A percentile compares a stretch with the other conserved stretches of the same genome.
Evolutionary conservation across 106 monocot species (phyloP).

Genomic region (Vanilla planifolia): DNA sequence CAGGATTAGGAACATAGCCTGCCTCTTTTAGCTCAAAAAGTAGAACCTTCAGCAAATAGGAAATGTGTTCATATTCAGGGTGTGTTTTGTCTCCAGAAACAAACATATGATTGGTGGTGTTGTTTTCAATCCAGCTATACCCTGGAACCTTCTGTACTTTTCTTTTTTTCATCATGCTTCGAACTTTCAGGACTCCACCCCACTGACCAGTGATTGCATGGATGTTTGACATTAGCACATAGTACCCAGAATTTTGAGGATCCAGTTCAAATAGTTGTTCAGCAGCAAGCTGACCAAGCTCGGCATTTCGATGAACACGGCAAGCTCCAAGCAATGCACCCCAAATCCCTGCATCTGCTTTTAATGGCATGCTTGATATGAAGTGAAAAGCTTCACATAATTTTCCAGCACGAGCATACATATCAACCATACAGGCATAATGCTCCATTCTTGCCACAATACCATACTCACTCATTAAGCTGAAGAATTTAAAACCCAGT

Average conservation of each 20-base stretch:
- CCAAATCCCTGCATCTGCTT: conserved; percentile 86
- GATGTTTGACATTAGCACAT: conserved; percentile 81
- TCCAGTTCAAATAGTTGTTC: conserved; percentile 68
- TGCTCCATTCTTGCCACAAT: conserved; percentile 69
- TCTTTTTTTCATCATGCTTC: conserved; percentile 81
- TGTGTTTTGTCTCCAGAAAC: conserved; percentile 50
- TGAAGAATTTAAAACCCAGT: conserved; percentile 50
- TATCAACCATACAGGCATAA: conserved; percentile 87
- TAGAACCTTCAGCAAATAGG: conserved; percentile 42
- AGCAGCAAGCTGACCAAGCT: conserved; percentile 76
- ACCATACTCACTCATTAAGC: conserved; percentile 41
- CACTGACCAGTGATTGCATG: conserved; percentile 61
- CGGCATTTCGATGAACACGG: conserved; percentile 47
- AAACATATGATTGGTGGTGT: conserved; percentile 50
- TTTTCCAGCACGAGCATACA: conserved; percentile 66
- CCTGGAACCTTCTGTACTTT: conserved; percentile 66
- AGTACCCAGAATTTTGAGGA: conserved; percentile 86
- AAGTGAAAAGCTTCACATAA: conserved; percentile 52
- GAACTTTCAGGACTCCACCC: conserved; percentile 54
- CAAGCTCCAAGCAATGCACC: conserved; percentile 85
- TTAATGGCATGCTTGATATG: conserved; percentile 51
- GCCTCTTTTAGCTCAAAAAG: conserved; percentile 52
- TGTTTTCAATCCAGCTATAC: conserved; percentile 79
- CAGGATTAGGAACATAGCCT: conserved; percentile 66
- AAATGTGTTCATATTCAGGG: conserved; percentile 37